Percentiles rank a stretch among this genome's conserved stretches.
Evolutionary conservation across 495 filamentous ascomycete species (phyloP).

Genomic region (Aspergillus sparsus): DNA sequence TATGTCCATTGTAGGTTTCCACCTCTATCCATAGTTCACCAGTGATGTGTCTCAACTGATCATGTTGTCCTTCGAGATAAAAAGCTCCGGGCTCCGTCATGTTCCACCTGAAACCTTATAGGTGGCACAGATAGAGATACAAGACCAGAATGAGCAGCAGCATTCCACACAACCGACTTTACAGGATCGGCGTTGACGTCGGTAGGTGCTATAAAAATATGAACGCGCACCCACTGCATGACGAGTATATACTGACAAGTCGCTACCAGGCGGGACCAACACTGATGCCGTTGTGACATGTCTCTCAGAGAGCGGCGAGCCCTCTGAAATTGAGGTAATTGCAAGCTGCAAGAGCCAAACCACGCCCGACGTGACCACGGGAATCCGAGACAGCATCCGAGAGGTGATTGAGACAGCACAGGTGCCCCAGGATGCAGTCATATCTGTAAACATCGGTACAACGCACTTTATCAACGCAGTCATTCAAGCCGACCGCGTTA

Average conservation of each 20-base stretch:
- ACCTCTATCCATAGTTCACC: neutral
- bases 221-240: neutral
- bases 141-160: neutral
- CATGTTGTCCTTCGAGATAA: neutral
- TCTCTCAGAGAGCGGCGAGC: neutral
- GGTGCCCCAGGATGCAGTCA: neutral
- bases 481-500: neutral
- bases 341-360: neutral
- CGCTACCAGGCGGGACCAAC: conserved; percentile 1
- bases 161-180: neutral
- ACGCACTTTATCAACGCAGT: conserved; percentile 1
- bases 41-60: neutral
- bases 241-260: neutral
- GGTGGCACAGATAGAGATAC: neutral
- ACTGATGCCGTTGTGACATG: conserved; percentile 4
- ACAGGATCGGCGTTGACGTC: neutral
- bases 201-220: neutral
- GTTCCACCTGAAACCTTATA: neutral
- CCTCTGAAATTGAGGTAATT: neutral
- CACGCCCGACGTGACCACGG: neutral
- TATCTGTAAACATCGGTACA: neutral
- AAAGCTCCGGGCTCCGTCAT: neutral
- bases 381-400: neutral
- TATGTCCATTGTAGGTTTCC: neutral
- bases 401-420: neutral